Conservation (phyloP, 2,329 filamentous ascomycete genomes). For the Diplocarpon mali region DNA sequence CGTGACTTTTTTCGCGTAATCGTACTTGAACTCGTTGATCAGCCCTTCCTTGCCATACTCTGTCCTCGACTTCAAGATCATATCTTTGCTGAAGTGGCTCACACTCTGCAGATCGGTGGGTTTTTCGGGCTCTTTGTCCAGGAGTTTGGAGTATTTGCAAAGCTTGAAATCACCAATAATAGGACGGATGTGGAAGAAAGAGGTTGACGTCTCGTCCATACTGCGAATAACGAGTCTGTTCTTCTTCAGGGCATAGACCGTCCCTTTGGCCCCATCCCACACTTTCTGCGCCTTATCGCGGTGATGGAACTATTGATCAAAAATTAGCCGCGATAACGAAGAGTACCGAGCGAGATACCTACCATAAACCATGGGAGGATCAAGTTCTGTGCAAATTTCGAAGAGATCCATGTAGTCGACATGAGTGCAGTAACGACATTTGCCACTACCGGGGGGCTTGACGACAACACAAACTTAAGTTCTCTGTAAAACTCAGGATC, state of each 20-base stretch:
- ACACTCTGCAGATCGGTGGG: conserved; percentile 32
- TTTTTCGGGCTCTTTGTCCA: conserved; percentile 34
- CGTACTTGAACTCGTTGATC: conserved; percentile 38
- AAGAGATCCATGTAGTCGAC: conserved; percentile 37
- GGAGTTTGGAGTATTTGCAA: conserved; percentile 4
- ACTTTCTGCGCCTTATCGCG: conserved; percentile 1
- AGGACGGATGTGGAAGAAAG: conserved; percentile 28
- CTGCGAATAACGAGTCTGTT: conserved; percentile 21
- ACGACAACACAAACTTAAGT: conserved; percentile 31
- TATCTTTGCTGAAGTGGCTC: conserved; percentile 36
- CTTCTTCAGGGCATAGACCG: background rate
- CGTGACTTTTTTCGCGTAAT: conserved; percentile 30
- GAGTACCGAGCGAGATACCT: background rate
- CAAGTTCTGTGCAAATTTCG: background rate
- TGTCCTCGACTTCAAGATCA: conserved; percentile 30
- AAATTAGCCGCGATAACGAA: background rate
- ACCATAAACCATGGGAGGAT: conserved; percentile 2
- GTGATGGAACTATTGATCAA: background rate
- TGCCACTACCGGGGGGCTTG: conserved; percentile 26
- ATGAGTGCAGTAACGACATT: conserved; percentile 29
- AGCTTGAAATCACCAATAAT: conserved; percentile 4
- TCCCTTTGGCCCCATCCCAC: conserved; percentile 2
- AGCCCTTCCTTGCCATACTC: conserved; percentile 27
- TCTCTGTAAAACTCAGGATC: conserved; percentile 36
- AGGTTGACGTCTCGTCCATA: conserved; percentile 37